Evolutionary conservation across 176 grass and related monocot species (phyloP).

Genomic region (Miscanthus lutarioriparius): DNA sequence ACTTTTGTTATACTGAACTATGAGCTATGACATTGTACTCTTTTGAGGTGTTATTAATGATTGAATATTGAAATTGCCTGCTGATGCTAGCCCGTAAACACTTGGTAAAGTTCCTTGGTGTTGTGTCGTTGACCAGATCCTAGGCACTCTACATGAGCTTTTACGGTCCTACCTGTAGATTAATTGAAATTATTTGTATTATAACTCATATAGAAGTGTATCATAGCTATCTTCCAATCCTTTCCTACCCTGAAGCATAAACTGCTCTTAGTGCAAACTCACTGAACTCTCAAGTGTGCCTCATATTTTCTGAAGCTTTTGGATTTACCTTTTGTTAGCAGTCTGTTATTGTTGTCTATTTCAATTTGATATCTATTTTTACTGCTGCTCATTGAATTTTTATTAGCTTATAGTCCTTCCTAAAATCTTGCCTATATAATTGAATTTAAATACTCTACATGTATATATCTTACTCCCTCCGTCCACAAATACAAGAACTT

Average conservation of each 20-base stretch:
- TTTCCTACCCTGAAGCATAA: slow-evolving; percentile 11
- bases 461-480: too few species aligned
- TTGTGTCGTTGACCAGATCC: not conserved
- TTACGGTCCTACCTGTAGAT: not conserved
- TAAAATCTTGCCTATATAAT: too few species aligned
- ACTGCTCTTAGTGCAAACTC: not conserved
- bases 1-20: too few species aligned
- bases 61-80: not conserved
- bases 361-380: not conserved
- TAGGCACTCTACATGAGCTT: not conserved
- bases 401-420: too few species aligned
- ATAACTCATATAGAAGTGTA: not conserved
- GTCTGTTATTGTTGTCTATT: not conserved
- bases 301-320: not conserved
- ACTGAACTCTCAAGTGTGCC: not conserved
- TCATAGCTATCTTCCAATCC: not conserved
- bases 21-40: too few species aligned
- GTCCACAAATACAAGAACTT: too few species aligned
- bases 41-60: too few species aligned
- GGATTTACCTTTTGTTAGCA: slow-evolving; percentile 3
- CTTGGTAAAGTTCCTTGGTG: not conserved
- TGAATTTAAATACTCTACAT: too few species aligned
- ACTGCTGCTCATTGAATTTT: not conserved
- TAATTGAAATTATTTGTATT: slow-evolving; percentile 6
- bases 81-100: not conserved